Base-by-base conservation (phyloP, 1,284 basidiomycete species). In the Boletus albobrunnescens region DNA sequence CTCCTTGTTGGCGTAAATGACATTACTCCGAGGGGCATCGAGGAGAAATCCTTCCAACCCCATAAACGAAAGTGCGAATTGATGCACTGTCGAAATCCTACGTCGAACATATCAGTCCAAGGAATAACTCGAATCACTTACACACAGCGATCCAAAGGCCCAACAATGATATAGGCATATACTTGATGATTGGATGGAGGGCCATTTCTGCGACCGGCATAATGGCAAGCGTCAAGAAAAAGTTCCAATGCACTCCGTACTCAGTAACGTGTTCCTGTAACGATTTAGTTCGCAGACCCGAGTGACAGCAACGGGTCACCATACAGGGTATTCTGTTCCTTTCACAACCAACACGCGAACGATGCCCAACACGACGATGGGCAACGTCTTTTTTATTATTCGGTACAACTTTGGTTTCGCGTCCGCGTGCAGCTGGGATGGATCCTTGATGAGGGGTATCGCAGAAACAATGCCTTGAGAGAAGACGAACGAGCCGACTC, bases 211-310 rank as follows among this genome's bases (percentile, higher is more conserved):
- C 67, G 1, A 90, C 65, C 0, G 94, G 94, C 3, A 98, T 67
- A 1, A 91, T 53, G 0, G 84, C 92, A 12, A 99, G 75, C 0
- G 96, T 98, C 59, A 98, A 79, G 76, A 99, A 99, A 68, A 99
- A 99, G 67, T 99, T 99, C 96, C 96, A 99, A 62, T 98, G 94
- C 0, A 84, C 83, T 1, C 96, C 96, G 56, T 99, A 99, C 70
- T 99, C 95, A 0, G 92, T 86, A 36, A 90, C 83, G 56, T 99
- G 96, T 73, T 99, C 95, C 92, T 94, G 54, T 4, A 47, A 45
- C n/a, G 19, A 26, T 46, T 54, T 7, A 36, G 28, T 33, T 17
- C 36, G 14, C 17, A 26, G 30, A 39, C 13, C 2, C 19, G 16
- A 38, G 16, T 1, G 17, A 28, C n/a, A 4, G 2, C 2, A 32